Base-by-base conservation (phyloP, 176 grass and related monocot genomes). In the Avena sativa region DNA sequence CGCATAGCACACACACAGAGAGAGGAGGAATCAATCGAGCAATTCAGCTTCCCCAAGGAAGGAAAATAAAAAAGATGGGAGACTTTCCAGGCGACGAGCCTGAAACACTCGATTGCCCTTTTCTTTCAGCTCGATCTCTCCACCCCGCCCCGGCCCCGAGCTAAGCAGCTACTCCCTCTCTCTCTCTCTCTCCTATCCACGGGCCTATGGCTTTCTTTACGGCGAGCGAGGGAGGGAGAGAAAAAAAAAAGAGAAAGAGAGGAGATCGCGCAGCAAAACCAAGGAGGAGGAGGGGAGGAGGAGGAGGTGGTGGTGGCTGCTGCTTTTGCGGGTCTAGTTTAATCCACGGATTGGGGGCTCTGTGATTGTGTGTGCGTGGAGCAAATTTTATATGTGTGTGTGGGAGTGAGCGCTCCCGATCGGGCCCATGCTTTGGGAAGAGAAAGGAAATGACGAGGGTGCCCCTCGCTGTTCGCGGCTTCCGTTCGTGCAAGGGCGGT, bases 321-420 rank as follows among this genome's bases (percentile, higher is more conserved):
- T 67, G 66, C 82, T 89, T 89, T 79, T 85, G 78, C 10, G 71
- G 43, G 11, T 1, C 20, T 78, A 72, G 83, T 79, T 90, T 90
- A 78, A 77, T 81, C 63, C 68, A 32, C 62, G 79, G 84, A 78
- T 72, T 51, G 79, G 73, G 16, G 79, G 60, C 17, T n/a, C 47
- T 32, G 73, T 28, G 79, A 73, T 59, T 64, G 84, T 76, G 89
- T 26, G 89, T 87, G 89, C 89, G 74, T 32, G 85, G 84, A 83
- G 80, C 84, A 14, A 84, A 79, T 83, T 90, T 90, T 89, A n/a
- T n/a, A n/a, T n/a, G n/a, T 12, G 71, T 76, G 52, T 49, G 84
- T 84, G 84, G 80, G 89, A 84, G 74, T 79, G 80, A 73, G 84
- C 60, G 80, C 74, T 44, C 71, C 8, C 12, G 23, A 1, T 51